Percentiles rank a stretch among this genome's conserved stretches.
phyloP scores from a whole-genome alignment of 2,329 filamentous ascomycete genomes.

The Exophiala aquamarina region DNA sequence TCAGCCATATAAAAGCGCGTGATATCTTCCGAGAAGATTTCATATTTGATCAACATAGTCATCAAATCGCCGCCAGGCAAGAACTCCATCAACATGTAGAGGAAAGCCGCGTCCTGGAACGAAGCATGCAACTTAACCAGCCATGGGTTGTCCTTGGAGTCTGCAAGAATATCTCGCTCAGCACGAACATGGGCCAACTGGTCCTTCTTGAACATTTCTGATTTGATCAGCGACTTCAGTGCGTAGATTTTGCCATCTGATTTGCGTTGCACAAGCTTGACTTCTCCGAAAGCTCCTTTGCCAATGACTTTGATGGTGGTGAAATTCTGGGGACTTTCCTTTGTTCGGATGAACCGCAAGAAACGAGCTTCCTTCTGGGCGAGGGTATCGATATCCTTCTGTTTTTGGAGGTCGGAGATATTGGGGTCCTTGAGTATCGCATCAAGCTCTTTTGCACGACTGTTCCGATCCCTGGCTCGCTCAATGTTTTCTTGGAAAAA shows the following conservation, averaged over 20 bases:
- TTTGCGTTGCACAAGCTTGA: slow-evolving; percentile 95
- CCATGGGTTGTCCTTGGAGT: slow-evolving; percentile 96
- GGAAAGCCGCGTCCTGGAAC: slow-evolving; percentile 92
- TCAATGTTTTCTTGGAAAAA: slow-evolving; percentile 99
- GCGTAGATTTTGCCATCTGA: slow-evolving; percentile 96
- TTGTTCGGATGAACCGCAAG: slow-evolving; percentile 88
- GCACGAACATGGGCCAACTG: slow-evolving; percentile 96
- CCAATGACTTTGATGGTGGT: slow-evolving; percentile 96
- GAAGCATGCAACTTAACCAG: slow-evolving; percentile 98
- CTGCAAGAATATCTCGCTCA: slow-evolving; percentile 94
- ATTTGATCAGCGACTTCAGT: slow-evolving; percentile 97
- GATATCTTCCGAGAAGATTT: slow-evolving; percentile 98
- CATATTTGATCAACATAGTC: slow-evolving; percentile 99
- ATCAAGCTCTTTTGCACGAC: slow-evolving; percentile 92
- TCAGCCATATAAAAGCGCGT: slow-evolving; percentile 99
- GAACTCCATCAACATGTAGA: slow-evolving; percentile 99
- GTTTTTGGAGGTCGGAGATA: slow-evolving; percentile 72
- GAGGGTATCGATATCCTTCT: slow-evolving; percentile 79
- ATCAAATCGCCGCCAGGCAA: slow-evolving; percentile 96
- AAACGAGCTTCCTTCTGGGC: slow-evolving; percentile 90
- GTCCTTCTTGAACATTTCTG: slow-evolving; percentile 99
- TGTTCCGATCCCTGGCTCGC: slow-evolving; percentile 89
- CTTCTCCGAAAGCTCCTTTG: slow-evolving; percentile 97
- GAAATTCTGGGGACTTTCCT: slow-evolving; percentile 93
- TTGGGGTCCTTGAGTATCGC: slow-evolving; percentile 76